A percentile compares a stretch with the other conserved stretches of the same genome.
Evolutionary conservation across 148 eudicot species (phyloP).

Genomic region (Nepenthes mirabilis): DNA sequence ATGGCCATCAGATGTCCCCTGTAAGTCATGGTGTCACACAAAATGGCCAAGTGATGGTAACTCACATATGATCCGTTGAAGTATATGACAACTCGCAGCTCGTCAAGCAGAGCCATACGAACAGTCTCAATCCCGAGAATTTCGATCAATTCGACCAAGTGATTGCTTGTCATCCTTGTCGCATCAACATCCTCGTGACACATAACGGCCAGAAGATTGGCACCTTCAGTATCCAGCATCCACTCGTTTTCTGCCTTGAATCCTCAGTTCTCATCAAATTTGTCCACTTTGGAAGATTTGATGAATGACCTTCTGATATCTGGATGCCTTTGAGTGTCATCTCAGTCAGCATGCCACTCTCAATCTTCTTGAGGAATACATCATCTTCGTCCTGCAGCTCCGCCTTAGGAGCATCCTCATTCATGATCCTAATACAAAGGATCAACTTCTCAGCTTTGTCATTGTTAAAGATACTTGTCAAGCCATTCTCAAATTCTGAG

Average conservation of each 20-base stretch:
- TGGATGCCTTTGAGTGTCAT: slow-evolving; percentile 94
- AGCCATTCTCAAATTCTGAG: slow-evolving; percentile 79
- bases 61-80: slow-evolving; percentile 96
- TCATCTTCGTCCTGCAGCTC: slow-evolving; percentile 88
- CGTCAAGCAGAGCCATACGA: slow-evolving; percentile 84
- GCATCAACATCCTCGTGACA: slow-evolving; percentile 92
- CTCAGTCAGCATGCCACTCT: slow-evolving; percentile 95
- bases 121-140: slow-evolving; percentile 98
- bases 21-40: slow-evolving; percentile 98
- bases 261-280: slow-evolving; percentile 73
- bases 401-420: slow-evolving; percentile 89
- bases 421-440: slow-evolving; percentile 93
- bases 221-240: slow-evolving; percentile 99
- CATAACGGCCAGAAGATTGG: slow-evolving; percentile 90
- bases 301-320: slow-evolving; percentile 95
- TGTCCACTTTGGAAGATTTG: slow-evolving; percentile 61
- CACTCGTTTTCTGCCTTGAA: slow-evolving; percentile 81
- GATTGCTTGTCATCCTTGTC: slow-evolving; percentile 82
- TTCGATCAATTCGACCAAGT: slow-evolving; percentile 91
- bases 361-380: slow-evolving; percentile 89
- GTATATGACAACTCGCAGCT: slow-evolving; percentile 88
- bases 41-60: slow-evolving; percentile 84
- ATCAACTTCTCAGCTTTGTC: slow-evolving; percentile 96
- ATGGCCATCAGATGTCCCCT: slow-evolving; percentile 99
- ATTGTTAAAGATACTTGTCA: slow-evolving; percentile 86